These are phyloP conservation scores for Ogataea henricii DNA, from an alignment of 805 yeast species.

Conservation along the genomic window DNA sequence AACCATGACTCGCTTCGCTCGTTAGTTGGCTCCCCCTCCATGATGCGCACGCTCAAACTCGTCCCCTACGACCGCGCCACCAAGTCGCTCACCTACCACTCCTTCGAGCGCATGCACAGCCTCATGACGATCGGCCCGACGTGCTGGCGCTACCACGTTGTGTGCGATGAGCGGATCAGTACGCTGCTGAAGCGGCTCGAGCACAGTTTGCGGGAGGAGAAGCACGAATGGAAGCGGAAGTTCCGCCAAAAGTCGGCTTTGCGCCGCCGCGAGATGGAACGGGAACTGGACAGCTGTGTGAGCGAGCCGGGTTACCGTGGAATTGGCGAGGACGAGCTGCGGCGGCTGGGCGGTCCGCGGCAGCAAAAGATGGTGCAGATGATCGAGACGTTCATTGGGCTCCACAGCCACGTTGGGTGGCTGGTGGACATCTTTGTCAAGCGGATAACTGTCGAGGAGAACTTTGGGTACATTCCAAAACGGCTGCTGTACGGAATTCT, in stretches of 20 bases:
- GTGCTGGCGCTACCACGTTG: slow-evolving; percentile 21
- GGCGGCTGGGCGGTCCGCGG: slow-evolving; percentile 1
- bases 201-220: slow-evolving; percentile 12
- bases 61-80: neutral
- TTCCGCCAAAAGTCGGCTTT: neutral
- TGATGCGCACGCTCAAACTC: neutral
- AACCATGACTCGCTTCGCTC: too few relatives aligned
- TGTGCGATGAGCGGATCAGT: slow-evolving; percentile 12
- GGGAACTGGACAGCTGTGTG: neutral
- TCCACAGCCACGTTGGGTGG: neutral
- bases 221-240: slow-evolving; percentile 17
- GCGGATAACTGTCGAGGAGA: neutral
- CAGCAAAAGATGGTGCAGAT: slow-evolving; percentile 8
- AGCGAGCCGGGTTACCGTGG: neutral
- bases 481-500: slow-evolving; percentile 12
- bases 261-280: neutral
- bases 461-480: slow-evolving; percentile 22
- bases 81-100: neutral
- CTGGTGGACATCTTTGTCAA: slow-evolving; percentile 8
- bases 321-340: neutral
- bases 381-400: slow-evolving; percentile 14
- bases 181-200: slow-evolving; percentile 7
- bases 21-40: too few relatives aligned
- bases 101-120: neutral
- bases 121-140: slow-evolving; percentile 15